Conservation (phyloP, 2,329 filamentous ascomycete genomes). For the Trichoderma harzianum region DNA sequence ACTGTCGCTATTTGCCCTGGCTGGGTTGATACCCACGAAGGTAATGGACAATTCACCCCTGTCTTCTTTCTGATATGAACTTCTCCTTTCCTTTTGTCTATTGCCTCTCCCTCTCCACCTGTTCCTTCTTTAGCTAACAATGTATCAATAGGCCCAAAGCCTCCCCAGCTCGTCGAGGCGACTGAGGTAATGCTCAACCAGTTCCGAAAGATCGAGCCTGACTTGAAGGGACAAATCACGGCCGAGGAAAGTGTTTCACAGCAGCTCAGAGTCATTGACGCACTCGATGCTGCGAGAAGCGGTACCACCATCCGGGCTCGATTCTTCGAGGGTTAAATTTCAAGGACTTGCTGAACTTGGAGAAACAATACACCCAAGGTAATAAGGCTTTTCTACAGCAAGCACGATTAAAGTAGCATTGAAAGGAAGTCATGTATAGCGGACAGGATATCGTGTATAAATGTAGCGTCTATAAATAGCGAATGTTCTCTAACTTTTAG, state of each 20-base stretch:
- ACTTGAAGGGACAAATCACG: conserved; percentile 9
- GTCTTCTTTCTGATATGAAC: neutral
- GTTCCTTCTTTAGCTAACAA: neutral
- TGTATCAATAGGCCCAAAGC: neutral
- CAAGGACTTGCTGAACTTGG: too few species aligned
- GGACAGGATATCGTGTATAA: neutral
- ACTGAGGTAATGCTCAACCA: neutral
- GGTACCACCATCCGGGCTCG: neutral
- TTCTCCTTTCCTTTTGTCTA: neutral
- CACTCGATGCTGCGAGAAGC: neutral
- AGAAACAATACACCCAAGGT: neutral
- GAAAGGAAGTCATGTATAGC: neutral
- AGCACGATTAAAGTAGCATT: neutral
- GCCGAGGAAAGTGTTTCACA: conserved; percentile 11
- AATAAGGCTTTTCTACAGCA: too few species aligned
- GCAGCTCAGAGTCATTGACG: conserved; percentile 16
- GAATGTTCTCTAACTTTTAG: neutral
- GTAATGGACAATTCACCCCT: neutral
- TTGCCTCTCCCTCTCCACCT: neutral
- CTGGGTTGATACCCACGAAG: conserved; percentile 20
- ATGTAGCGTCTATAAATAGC: neutral
- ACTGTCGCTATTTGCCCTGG: conserved; percentile 20
- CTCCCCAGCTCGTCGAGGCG: neutral
- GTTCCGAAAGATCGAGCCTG: neutral
- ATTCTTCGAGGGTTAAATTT: neutral